Evolutionary conservation across 1,284 basidiomycete genomes (phyloP).

Genomic region (Lentinula novae-zelandiae): DNA sequence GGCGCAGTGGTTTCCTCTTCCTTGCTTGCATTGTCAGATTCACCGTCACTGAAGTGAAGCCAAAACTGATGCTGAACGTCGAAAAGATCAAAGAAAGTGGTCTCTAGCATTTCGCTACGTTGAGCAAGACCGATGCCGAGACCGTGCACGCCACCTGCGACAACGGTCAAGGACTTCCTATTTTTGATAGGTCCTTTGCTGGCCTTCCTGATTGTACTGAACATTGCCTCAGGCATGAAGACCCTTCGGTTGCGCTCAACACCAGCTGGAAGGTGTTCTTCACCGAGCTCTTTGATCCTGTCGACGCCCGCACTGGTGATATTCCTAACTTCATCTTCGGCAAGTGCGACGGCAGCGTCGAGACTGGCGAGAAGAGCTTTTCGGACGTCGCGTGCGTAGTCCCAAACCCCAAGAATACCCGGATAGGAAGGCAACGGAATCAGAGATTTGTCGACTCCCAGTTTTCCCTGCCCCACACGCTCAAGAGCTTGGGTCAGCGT

Average conservation of each 20-base stretch:
- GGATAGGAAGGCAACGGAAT: slow-evolving; percentile 80
- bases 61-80: slow-evolving; percentile 83
- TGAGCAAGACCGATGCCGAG: slow-evolving; percentile 75
- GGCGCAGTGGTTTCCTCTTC: slow-evolving; percentile 48
- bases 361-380: slow-evolving; percentile 76
- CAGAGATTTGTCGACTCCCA: slow-evolving; percentile 47
- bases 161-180: slow-evolving; percentile 45
- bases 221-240: slow-evolving; percentile 98
- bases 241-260: slow-evolving; percentile 80
- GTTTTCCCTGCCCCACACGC: slow-evolving; percentile 72
- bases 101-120: slow-evolving; percentile 67
- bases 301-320: slow-evolving; percentile 71
- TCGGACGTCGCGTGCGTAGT: slow-evolving; percentile 87
- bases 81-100: slow-evolving; percentile 81
- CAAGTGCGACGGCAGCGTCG: slow-evolving; percentile 77
- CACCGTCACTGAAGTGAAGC: slow-evolving; percentile 55
- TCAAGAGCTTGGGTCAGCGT: slow-evolving; percentile 75
- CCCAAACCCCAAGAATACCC: slow-evolving; percentile 83
- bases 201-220: slow-evolving; percentile 53
- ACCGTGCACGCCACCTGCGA: slow-evolving; percentile 69
- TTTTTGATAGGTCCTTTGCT: slow-evolving; percentile 45
- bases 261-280: slow-evolving; percentile 76
- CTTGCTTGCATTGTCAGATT: slow-evolving; percentile 30
- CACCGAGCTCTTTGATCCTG: slow-evolving; percentile 68
- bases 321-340: slow-evolving; percentile 82